Conservation (phyloP, 2,329 filamentous ascomycete species). For the Hypoxylon sp. region DNA sequence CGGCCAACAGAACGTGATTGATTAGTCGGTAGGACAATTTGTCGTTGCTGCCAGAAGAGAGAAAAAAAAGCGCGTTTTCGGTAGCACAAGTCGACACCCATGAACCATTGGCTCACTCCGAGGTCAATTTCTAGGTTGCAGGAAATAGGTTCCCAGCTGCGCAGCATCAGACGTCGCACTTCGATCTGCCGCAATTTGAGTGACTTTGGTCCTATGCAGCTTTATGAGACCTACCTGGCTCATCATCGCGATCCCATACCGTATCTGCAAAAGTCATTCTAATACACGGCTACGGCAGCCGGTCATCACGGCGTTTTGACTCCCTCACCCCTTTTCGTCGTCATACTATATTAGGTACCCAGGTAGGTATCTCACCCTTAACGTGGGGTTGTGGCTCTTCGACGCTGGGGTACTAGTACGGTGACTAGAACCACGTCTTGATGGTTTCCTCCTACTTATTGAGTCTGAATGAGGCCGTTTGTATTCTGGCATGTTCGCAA, state of each 20-base stretch:
- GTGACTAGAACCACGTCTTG: constrained; percentile 3
- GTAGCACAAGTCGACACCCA: constrained; percentile 36
- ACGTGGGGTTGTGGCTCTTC: constrained; percentile 18
- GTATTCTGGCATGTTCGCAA: constrained; percentile 19
- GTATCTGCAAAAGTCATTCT: constrained; percentile 16
- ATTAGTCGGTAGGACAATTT: constrained; percentile 50
- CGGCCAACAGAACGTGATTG: constrained; percentile 43
- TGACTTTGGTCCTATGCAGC: constrained; percentile 34
- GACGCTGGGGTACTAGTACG: constrained; percentile 14
- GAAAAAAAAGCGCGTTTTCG: constrained; percentile 41
- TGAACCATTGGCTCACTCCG: constrained; percentile 38
- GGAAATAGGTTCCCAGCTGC: constrained; percentile 37
- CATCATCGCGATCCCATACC: constrained; percentile 21
- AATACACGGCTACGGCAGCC: constrained; percentile 22
- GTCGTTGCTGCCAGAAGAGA: constrained; percentile 42
- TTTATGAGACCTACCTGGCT: constrained; percentile 26
- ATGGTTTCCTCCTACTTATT: constrained; percentile 6
- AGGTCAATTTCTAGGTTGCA: constrained; percentile 41
- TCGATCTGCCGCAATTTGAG: constrained; percentile 43
- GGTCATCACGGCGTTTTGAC: constrained; percentile 18
- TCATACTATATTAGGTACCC: not conserved
- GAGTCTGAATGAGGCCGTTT: constrained; percentile 24
- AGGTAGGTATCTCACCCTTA: constrained; percentile 15
- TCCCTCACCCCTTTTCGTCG: constrained; percentile 14
- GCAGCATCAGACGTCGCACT: constrained; percentile 43